Evolutionary conservation across 2,329 filamentous ascomycete genomes (phyloP), one percentile per base, ranked within the genome.

Genomic region (Fragosphaeria purpurea): DNA sequence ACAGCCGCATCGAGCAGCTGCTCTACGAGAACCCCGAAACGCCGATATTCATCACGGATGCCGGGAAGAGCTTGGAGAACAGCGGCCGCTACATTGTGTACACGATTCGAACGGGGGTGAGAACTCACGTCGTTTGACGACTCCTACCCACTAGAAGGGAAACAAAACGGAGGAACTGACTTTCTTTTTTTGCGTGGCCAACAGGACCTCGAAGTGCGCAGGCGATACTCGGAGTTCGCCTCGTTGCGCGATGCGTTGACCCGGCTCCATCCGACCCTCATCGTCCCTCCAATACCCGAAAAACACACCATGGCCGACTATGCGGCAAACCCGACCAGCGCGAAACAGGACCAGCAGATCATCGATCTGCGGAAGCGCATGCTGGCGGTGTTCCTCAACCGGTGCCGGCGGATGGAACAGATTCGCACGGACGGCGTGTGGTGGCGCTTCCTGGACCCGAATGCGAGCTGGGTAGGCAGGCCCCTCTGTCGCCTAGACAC

Each of bases 281-380:
- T 98, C 60, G 86, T 98, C 48, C 94, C 93, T 7, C 93, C 93
- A 4, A 98, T 98, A 61, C 93, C 93, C 30, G 94, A 98, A 70
- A 98, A 98, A 68, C 93, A 98, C 67, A 93, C 89, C 44, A 95
- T 98, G 85, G 91, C 91, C 54, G 93, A 98, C 66, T 98, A 98
- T 64, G 93, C 93, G 12, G 90, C 94, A 33, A 97, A 95, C 61
- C 93, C 94, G 2, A 98, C 93, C 39, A 96, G 91, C 61, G 94
- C 94, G 13, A 98, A 96, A 66, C 91, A 98, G 67, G 94, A 98
- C 64, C 85, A 89, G 52, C 87, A 91, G 54, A 98, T 97, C 44
- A 98, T 98, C 56, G 93, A 98, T 63, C 72, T 97, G 57, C 81
- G 93, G 53, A 97, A 97, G 72, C 86, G 93, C 60, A 98, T 98